A percentile compares a stretch with the other conserved stretches of the same genome.
phyloP scores from a whole-genome alignment of 768 basidiomycete genomes.

The Tubosaeta sp. region DNA sequence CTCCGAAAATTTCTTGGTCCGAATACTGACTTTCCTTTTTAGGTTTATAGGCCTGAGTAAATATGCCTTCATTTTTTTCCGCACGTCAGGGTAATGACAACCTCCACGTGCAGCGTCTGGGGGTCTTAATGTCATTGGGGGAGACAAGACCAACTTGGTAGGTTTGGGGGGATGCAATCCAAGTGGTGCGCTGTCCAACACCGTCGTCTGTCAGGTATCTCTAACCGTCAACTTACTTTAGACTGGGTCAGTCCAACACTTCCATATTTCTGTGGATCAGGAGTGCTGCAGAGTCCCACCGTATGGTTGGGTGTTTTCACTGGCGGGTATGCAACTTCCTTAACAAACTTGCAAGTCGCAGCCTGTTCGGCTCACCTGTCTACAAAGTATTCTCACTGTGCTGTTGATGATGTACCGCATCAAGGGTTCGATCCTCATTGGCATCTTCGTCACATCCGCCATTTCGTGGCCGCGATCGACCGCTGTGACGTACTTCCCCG shows the following conservation, averaged over 20 bases:
- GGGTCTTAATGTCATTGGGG: constrained; percentile 75
- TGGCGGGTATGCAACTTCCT: constrained; percentile 57
- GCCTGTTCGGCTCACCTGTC: constrained; percentile 3
- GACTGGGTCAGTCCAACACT: constrained; percentile 45
- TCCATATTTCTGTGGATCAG: constrained; percentile 55
- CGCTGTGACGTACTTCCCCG: constrained; percentile 75
- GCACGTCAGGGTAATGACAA: neutral
- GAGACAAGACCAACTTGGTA: constrained; percentile 64
- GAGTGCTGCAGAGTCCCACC: constrained; percentile 67
- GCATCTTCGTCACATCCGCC: constrained; percentile 79
- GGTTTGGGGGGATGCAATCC: constrained; percentile 71
- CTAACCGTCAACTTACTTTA: constrained; percentile 4
- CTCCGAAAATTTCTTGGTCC: neutral
- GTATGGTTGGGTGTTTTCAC: constrained; percentile 88
- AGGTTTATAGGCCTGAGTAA: constrained; percentile 74
- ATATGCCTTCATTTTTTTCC: constrained; percentile 12
- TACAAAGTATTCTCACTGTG: constrained; percentile 61
- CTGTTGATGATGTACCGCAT: constrained; percentile 82
- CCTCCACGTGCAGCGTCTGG: constrained; percentile 41
- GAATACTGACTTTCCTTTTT: constrained; percentile 15
- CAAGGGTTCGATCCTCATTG: constrained; percentile 77
- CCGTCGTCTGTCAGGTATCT: constrained; percentile 8
- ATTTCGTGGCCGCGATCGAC: constrained; percentile 88
- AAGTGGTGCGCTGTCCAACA: constrained; percentile 32
- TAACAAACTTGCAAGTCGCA: neutral